Evolutionary conservation across 768 basidiomycete species (phyloP).

Genomic region (Termitomyces titanicus): DNA sequence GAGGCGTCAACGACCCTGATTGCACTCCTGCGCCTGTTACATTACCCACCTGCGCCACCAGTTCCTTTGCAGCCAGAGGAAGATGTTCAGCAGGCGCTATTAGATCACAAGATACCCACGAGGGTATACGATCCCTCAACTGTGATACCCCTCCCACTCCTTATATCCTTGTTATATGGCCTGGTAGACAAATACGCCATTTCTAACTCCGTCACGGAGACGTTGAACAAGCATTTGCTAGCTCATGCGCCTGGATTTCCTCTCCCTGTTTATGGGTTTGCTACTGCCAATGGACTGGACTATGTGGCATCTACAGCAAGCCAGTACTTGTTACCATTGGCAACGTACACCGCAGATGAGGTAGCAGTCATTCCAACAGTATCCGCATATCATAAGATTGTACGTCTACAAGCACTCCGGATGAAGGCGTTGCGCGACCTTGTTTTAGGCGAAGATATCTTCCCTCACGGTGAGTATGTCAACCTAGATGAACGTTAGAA

Average conservation of each 20-base stretch:
- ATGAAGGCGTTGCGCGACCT: constrained; percentile 48
- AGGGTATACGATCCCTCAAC: constrained; percentile 37
- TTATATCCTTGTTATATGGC: constrained; percentile 47
- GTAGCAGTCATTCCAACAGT: constrained; percentile 53
- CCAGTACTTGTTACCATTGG: constrained; percentile 56
- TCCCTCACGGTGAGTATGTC: constrained; percentile 53
- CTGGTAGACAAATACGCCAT: constrained; percentile 69
- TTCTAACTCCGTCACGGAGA: constrained; percentile 36
- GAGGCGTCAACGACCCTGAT: constrained; percentile 47
- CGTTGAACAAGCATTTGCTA: constrained; percentile 48
- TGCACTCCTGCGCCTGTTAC: constrained; percentile 53
- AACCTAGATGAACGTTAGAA: background rate
- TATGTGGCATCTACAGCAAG: constrained; percentile 55
- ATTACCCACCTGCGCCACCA: constrained; percentile 50
- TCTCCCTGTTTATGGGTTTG: constrained; percentile 61
- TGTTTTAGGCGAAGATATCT: constrained; percentile 57
- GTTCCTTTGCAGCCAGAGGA: constrained; percentile 22
- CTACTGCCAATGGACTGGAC: constrained; percentile 38
- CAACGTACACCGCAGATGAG: constrained; percentile 47
- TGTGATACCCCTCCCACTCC: constrained; percentile 63
- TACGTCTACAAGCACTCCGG: constrained; percentile 55
- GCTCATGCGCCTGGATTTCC: constrained; percentile 48
- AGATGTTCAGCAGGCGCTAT: constrained; percentile 24
- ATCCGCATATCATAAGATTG: constrained; percentile 59
- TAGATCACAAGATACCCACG: constrained; percentile 25